These are phyloP conservation scores for Arthrobotrys iridis DNA, from an alignment of 2,329 filamentous ascomycete genomes.

Conservation along the genomic window DNA sequence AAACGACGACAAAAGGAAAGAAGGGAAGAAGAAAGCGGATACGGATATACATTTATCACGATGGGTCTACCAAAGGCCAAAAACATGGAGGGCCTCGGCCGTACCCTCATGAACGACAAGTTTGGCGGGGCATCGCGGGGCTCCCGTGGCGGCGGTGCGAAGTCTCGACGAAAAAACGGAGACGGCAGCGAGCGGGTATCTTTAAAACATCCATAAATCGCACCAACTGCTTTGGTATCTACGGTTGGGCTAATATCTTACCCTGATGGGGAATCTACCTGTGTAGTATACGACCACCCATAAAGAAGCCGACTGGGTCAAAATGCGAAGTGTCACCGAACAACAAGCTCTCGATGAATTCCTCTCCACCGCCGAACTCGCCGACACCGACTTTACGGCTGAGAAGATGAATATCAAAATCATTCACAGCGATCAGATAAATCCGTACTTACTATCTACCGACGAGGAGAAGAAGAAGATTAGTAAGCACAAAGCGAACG, in stretches of 20 bases:
- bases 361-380: conserved; percentile 90
- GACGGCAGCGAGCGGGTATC: conserved; percentile 53
- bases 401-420: conserved; percentile 99
- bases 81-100: conserved; percentile 92
- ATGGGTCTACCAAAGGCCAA: conserved; percentile 78
- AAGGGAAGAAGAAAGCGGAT: neutral
- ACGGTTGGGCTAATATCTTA: conserved; percentile 56
- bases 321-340: conserved; percentile 98
- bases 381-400: conserved; percentile 95
- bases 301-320: conserved; percentile 94
- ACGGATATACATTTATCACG: neutral
- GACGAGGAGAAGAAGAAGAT: conserved; percentile 81
- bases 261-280: no score
- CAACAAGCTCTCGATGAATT: conserved; percentile 97
- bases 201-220: neutral
- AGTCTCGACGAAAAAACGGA: conserved; percentile 53
- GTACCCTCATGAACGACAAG: conserved; percentile 97
- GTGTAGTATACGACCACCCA: conserved; percentile 85
- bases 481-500: conserved; percentile 85
- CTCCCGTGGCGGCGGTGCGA: conserved; percentile 33
- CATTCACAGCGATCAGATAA: conserved; percentile 94
- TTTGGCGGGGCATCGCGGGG: conserved; percentile 80
- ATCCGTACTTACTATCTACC: conserved; percentile 88
- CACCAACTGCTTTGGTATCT: conserved; percentile 20
- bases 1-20: neutral